These are phyloP conservation scores for Leccinum broughii DNA, from an alignment of 768 basidiomycete genomes.

Conservation along the genomic window DNA sequence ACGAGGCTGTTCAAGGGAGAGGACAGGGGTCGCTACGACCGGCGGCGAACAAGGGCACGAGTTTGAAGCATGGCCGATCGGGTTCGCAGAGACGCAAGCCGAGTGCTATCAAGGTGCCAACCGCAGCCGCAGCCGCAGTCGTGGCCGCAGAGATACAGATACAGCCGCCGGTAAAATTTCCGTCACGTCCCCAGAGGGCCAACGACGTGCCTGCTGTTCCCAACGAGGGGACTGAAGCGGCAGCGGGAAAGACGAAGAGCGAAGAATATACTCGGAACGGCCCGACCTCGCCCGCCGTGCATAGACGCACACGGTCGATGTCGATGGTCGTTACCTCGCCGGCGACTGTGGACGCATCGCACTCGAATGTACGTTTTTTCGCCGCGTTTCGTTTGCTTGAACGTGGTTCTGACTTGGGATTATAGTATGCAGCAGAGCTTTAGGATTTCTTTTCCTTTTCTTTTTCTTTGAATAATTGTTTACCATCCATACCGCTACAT, in stretches of 20 bases:
- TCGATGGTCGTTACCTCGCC: constrained; percentile 25
- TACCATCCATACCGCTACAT: background rate
- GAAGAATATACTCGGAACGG: background rate
- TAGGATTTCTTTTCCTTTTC: constrained; percentile 3
- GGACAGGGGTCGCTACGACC: background rate
- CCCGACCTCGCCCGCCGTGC: constrained; percentile 16
- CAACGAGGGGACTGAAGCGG: background rate
- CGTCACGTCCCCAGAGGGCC: constrained; percentile 2
- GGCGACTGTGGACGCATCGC: constrained; percentile 8
- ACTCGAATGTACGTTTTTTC: constrained; percentile 17
- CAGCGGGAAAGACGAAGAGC: background rate
- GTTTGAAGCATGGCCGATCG: constrained; percentile 12
- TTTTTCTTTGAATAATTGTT: background rate
- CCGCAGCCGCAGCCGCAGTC: background rate
- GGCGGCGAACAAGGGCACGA: constrained; percentile 1
- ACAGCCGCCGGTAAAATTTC: background rate
- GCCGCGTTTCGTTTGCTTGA: background rate
- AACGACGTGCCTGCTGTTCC: background rate
- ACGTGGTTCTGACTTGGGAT: constrained; percentile 1
- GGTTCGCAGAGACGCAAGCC: constrained; percentile 11
- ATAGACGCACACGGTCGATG: constrained; percentile 31
- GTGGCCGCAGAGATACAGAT: background rate
- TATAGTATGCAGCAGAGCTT: constrained; percentile 29
- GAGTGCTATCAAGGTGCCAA: background rate
- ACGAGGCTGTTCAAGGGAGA: background rate